Percentiles rank a stretch among this genome's conserved stretches.
phyloP scores from a whole-genome alignment of 345 rosid genomes.

The Arabidopsis arenosa region DNA sequence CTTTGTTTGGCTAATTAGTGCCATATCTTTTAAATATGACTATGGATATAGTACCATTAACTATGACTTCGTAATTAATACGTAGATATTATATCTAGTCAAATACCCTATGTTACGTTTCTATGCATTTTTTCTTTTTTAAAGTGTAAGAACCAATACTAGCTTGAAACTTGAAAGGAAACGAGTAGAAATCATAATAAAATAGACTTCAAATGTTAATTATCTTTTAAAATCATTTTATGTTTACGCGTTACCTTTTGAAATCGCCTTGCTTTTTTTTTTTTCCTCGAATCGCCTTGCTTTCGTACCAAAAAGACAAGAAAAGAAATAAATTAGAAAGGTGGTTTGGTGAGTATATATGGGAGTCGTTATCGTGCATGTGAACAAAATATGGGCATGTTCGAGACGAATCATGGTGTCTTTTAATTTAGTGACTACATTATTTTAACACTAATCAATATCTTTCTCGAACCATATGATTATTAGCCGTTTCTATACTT shows the following conservation, averaged over 20 bases:
- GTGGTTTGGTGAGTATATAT: slow-evolving; percentile 37
- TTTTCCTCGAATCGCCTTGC: too few relatives aligned
- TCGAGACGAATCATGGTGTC: slow-evolving; percentile 43
- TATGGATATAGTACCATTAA: not conserved
- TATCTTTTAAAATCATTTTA: not conserved
- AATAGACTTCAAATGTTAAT: not conserved
- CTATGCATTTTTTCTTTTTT: not conserved
- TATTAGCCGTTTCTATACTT: slow-evolving; percentile 21
- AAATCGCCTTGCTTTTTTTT: too few relatives aligned
- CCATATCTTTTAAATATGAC: not conserved
- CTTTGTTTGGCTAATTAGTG: not conserved
- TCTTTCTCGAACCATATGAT: slow-evolving; percentile 27
- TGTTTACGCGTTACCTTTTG: slow-evolving; percentile 34
- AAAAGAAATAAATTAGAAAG: slow-evolving; percentile 9
- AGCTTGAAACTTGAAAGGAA: not conserved
- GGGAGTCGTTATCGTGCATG: slow-evolving; percentile 40
- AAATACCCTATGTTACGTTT: not conserved
- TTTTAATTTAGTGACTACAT: slow-evolving; percentile 5
- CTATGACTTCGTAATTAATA: not conserved
- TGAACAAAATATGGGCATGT: slow-evolving; percentile 46
- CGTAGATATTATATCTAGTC: not conserved
- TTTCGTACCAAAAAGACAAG: slow-evolving; percentile 9
- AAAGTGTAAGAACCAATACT: not conserved
- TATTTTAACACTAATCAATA: slow-evolving; percentile 20
- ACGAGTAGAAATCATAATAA: not conserved